Base-by-base conservation (phyloP, 2,329 filamentous ascomycete genomes). In the Xylaria sp. region DNA sequence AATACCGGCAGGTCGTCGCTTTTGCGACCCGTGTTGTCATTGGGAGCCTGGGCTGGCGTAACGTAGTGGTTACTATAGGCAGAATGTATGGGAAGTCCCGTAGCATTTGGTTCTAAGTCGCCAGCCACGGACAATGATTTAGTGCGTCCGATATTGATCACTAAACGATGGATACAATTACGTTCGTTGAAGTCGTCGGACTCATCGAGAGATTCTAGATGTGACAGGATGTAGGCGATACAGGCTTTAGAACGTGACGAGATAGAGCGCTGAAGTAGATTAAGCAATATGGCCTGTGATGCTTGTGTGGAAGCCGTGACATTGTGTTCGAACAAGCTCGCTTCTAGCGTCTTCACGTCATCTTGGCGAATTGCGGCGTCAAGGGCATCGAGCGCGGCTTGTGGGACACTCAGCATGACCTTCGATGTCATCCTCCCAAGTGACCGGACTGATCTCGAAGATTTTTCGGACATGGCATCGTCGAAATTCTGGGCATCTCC, bases 171-270 rank as follows among this genome's bases (percentile, higher is more conserved):
- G 49, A 99, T 87, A 74, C 92, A 95, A 74, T 97, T 99, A 11
- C 95, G 89, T 70, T 90, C 89, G 77, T 98, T 97, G 73, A 99
- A 92, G 72, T 98, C 95, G 68, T 96, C 91, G 2, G 90, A 86
- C 72, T 97, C 93, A 51, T 96, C 88, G 2, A 98, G 82, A 1
- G 85, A 88, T 44, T 87, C 84, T 53, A 95, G 83, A 41, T 87
- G 84, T 10, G 81, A 78, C 2, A 99, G 76, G 1, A 98, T 82
- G 60, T 84, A 85, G n/a, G 84, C 79, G 51, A 97, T 90, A 71
- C 87, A 93, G 23, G 81, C 77, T 70, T 85, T 89, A 0, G 91
- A 86, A 52, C 87, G 86, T 59, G 84, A 85, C 3, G 90, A 89
- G 59, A 95, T 91, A 1, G 90, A 85, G 62, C 91, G 83, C 77